These are phyloP conservation scores for Psidium friedrichsthalianum DNA, from an alignment of 345 rosid species.

Conservation along the genomic window DNA sequence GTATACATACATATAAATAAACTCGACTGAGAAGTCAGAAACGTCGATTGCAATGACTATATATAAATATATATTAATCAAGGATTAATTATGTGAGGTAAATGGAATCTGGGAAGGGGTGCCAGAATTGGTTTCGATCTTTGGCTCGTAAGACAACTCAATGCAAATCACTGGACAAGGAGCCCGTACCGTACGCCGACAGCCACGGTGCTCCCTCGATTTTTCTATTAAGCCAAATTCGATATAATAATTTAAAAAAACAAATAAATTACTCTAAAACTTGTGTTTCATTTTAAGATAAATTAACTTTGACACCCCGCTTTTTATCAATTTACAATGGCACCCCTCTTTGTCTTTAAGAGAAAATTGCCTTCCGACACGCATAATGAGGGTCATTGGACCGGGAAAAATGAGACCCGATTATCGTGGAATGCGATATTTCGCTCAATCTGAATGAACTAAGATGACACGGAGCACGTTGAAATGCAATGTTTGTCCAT, in stretches of 20 bases:
- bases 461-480: neutral
- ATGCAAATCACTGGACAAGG: neutral
- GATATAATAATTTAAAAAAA: neutral
- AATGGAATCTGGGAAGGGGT: neutral
- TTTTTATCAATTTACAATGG: neutral
- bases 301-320: neutral
- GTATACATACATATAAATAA: too few species aligned
- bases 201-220: neutral
- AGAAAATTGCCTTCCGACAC: neutral
- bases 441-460: neutral
- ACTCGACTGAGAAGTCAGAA: neutral
- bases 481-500: neutral
- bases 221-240: neutral
- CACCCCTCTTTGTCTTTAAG: neutral
- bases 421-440: neutral
- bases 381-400: neutral
- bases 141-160: neutral
- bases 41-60: neutral
- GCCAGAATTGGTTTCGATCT: neutral
- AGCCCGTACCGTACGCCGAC: neutral
- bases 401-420: neutral
- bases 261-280: neutral
- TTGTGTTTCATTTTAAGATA: neutral
- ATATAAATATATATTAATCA: neutral
- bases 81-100: neutral